phyloP scores from a whole-genome alignment of 2,329 filamentous ascomycete genomes.

The Botrytis porri region DNA sequence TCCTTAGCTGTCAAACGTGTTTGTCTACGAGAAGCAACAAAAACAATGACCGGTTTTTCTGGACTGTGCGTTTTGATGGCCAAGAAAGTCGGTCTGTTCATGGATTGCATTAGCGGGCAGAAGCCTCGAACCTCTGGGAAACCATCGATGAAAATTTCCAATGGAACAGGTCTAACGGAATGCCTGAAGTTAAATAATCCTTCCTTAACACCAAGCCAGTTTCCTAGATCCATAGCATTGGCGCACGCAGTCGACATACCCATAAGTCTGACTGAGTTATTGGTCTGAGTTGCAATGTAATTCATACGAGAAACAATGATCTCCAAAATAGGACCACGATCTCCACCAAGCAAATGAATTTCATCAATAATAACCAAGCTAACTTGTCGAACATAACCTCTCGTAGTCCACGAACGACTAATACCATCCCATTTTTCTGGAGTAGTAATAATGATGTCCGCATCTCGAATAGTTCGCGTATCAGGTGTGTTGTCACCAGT shows the following conservation, averaged over 20 bases:
- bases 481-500: slow-evolving; percentile 98
- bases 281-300: slow-evolving; percentile 93
- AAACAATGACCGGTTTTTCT: slow-evolving; percentile 95
- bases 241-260: slow-evolving; percentile 99
- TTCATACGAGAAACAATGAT: slow-evolving; percentile 97
- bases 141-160: slow-evolving; percentile 96
- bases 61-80: slow-evolving; percentile 97
- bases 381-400: slow-evolving; percentile 92
- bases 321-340: slow-evolving; percentile 94
- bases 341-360: slow-evolving; percentile 94
- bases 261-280: slow-evolving; percentile 81
- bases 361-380: slow-evolving; percentile 97
- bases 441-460: slow-evolving; percentile 96
- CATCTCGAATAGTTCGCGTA: slow-evolving; percentile 89
- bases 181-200: slow-evolving; percentile 96
- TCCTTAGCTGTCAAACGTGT: slow-evolving; percentile 94
- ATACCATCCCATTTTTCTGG: slow-evolving; percentile 99
- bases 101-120: slow-evolving; percentile 96
- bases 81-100: slow-evolving; percentile 95
- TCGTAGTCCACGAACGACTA: slow-evolving; percentile 95
- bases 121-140: slow-evolving; percentile 95
- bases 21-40: slow-evolving; percentile 92
- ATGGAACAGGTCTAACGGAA: slow-evolving; percentile 89
- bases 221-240: slow-evolving; percentile 88
- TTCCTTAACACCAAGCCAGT: slow-evolving; percentile 96